Conservation (phyloP, 495 filamentous ascomycete genomes). For the Xylaria nigripes region DNA sequence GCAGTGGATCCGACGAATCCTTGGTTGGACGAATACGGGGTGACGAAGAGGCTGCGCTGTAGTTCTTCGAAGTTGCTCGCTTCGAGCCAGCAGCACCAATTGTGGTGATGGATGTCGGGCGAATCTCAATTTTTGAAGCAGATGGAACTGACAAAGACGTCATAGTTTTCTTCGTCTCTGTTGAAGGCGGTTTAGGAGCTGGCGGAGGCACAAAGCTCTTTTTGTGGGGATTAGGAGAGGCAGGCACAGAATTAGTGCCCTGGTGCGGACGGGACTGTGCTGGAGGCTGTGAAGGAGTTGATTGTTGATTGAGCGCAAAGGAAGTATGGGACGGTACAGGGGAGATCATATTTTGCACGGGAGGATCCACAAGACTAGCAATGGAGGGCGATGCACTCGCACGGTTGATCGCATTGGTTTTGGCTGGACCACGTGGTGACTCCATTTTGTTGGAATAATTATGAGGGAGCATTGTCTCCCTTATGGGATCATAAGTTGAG, state of each 20-base stretch:
- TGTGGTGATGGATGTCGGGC: conserved; percentile 32
- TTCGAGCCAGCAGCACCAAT: conserved; percentile 29
- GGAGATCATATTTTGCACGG: conserved; percentile 40
- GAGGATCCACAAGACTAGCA: conserved; percentile 78
- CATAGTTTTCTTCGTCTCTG: conserved; percentile 28
- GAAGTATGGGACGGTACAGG: conserved; percentile 37
- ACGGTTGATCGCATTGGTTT: conserved; percentile 44
- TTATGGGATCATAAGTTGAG: conserved; percentile 53
- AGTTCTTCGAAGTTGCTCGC: conserved; percentile 35
- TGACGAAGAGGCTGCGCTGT: conserved; percentile 32
- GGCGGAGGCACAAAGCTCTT: conserved; percentile 26
- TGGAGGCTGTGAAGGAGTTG: conserved; percentile 14
- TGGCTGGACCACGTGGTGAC: conserved; percentile 45
- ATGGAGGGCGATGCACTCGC: conserved; percentile 86
- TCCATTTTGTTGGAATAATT: conserved; percentile 46
- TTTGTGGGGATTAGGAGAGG: conserved; percentile 26
- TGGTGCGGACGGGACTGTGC: conserved; percentile 14
- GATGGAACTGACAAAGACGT: conserved; percentile 23
- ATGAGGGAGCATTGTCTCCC: conserved; percentile 40
- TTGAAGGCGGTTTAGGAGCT: conserved; percentile 27
- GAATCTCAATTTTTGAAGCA: conserved; percentile 29
- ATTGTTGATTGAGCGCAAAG: conserved; percentile 25
- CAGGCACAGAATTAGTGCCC: conserved; percentile 20
- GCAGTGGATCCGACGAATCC: conserved; percentile 32
- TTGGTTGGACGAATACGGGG: conserved; percentile 33